Evolutionary conservation across 2,329 filamentous ascomycete genomes (phyloP), one percentile per base, ranked within the genome.

Genomic region (Didymella lethalis): DNA sequence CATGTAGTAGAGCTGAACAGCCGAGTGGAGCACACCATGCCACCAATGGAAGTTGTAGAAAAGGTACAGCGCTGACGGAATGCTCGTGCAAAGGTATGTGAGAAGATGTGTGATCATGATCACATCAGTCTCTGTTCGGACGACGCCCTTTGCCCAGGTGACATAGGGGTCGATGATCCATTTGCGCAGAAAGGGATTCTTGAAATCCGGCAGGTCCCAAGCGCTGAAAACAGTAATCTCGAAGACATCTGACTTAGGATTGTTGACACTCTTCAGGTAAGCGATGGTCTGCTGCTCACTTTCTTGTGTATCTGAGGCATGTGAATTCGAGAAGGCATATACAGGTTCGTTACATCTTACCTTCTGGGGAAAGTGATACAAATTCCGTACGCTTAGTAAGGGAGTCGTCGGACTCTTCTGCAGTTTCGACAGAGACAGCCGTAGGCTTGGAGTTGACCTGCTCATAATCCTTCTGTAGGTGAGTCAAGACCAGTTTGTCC

Each of bases 21-120:
- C 69, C 52, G 83, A 80, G 70, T 94, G 91, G 28, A 87, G 65
- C 16, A 91, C 65, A 10, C 84, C 91, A 74, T 93, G 91, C 36
- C 84, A 64, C 78, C 85, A 91, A 10, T 82, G 84, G 77, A 93
- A 93, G 69, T 82, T 79, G 66, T 83, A 81, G 75, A 86, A 91
- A 12, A 94, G 81, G 54, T 83, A 82, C 8, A 87, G 60, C 0
- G 89, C 90, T 63, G 88, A 91, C 1, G 90, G 89, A 0, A 93
- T 76, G 1, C 88, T 88, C 1, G 90, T 91, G 54, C 79, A 80
- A 59, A 89, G 83, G 79, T 93, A 93, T 26, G 92, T 78, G 34
- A 93, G 73, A 23, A 94, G 82, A 74, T 94, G 90, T 0, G 89
- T 92, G 55, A 93, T 75, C 83, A 94, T 91, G 46, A 93, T 85